phyloP scores from a whole-genome alignment of 805 yeast species.

The Lipomyces chichibuensis region DNA sequence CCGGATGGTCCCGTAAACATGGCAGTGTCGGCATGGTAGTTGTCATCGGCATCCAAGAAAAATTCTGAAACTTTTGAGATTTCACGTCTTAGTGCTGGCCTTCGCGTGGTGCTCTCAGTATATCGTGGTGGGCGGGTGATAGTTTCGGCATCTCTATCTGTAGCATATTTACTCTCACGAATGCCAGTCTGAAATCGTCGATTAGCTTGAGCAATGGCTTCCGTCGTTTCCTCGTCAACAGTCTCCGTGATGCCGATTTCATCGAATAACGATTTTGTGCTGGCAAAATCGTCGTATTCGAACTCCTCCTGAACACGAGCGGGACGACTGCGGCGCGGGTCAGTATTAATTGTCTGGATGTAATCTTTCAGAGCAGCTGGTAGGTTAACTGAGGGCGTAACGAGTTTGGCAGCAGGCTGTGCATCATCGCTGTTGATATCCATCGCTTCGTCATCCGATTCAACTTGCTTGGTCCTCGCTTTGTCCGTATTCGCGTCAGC shows the following conservation, averaged over 20 bases:
- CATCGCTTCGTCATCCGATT: not conserved
- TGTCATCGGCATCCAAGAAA: not conserved
- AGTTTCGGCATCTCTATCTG: not conserved
- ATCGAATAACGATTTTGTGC: not conserved
- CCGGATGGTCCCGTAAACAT: not conserved
- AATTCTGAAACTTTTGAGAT: not conserved
- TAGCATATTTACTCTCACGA: slow-evolving; percentile 2
- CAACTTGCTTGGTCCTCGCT: not conserved
- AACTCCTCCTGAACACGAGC: slow-evolving; percentile 12
- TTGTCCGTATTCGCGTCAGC: not conserved
- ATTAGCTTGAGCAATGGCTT: not conserved
- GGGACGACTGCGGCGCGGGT: not conserved
- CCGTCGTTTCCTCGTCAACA: slow-evolving; percentile 3
- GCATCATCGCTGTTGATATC: not conserved
- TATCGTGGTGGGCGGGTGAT: not conserved
- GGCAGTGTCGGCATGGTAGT: not conserved
- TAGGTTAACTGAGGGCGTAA: not conserved
- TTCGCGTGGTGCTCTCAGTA: not conserved
- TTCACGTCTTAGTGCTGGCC: not conserved
- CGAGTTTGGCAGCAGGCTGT: not conserved
- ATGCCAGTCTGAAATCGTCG: not conserved
- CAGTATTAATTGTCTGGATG: not conserved
- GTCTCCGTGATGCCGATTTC: not conserved
- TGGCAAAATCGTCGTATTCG: slow-evolving; percentile 4
- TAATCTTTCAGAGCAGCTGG: slow-evolving; percentile 2